Evolutionary conservation across 192 early-diverging fungal species (phyloP), one percentile per base, ranked within the genome.

Genomic region (Umbelopsis isabellina): DNA sequence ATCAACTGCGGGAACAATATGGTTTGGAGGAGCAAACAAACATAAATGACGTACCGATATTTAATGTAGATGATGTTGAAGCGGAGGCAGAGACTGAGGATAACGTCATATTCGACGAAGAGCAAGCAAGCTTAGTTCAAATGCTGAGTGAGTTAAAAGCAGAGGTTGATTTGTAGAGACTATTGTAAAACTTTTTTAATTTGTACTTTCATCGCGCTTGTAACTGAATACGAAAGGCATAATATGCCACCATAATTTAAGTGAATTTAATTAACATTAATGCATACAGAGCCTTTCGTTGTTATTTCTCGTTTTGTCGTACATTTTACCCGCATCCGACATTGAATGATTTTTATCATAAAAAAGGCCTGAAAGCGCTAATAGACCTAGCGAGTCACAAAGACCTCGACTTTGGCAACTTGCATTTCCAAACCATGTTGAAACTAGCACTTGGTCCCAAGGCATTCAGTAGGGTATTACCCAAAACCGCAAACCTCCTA

Each of bases 71-170:
- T 21, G 51, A 25, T 1, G 48, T 1, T 49, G 48, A 49, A 20
- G 48, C 48, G 12, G 48, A 49, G 48, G 48, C 4, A 49, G 48
- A 49, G 48, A 30, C 7, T 33, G 52, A 55, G 9, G 55, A 35
- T 35, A 30, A 35, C 33, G 55, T 15, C 13, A 16, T 6, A 5
- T 8, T 30, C 0, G 55, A 61, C 30, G 55, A 61, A n/a, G 55
- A 61, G 18, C 55, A 61, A 61, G 55, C 55, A 22, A 61, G 55
- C 55, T 16, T 61, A 16, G 55, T 61, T 35, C 55, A 61, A 35
- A 61, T 61, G 27, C 55, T 61, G 16, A 61, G 25, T 35, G 55
- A 61, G 13, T 16, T 61, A 0, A 61, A 61, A 61, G 55, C 55
- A 25, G 55, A 61, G 18, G 55, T n/a, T 5, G 55, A 61, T 3